A percentile compares a stretch with the other conserved stretches of the same genome.
Evolutionary conservation across 345 rosid species (phyloP).

Genomic region (Arabis hirsuta): DNA sequence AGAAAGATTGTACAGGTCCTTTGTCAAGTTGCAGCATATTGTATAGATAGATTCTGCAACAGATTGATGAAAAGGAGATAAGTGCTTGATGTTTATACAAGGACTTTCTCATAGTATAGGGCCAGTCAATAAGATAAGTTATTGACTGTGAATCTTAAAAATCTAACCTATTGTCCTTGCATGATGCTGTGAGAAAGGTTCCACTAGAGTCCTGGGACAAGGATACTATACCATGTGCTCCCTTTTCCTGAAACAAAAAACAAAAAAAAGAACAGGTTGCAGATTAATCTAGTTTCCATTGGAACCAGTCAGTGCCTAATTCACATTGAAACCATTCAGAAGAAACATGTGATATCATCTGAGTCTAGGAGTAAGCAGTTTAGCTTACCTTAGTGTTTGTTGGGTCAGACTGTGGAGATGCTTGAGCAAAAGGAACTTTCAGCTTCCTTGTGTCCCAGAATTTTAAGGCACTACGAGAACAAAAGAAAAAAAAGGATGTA

Average conservation of each 20-base stretch:
- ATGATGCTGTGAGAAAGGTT: constrained; percentile 76
- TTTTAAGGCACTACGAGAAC: constrained; percentile 63
- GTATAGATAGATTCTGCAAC: constrained; percentile 74
- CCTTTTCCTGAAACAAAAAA: constrained; percentile 57
- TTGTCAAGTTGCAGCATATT: constrained; percentile 76
- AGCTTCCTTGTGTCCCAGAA: constrained; percentile 91
- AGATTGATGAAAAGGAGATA: constrained; percentile 16
- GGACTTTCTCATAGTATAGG: neutral
- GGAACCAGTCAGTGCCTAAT: neutral
- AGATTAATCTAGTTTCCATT: neutral
- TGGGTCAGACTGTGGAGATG: constrained; percentile 61
- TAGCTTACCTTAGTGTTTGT: constrained; percentile 57
- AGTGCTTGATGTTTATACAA: constrained; percentile 23
- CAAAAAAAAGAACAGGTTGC: neutral
- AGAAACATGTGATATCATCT: constrained; percentile 1
- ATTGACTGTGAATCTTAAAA: neutral
- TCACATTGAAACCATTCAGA: constrained; percentile 10
- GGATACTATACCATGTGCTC: constrained; percentile 81
- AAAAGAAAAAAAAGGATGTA: constrained; percentile 12
- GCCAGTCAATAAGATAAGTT: neutral
- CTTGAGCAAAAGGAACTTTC: constrained; percentile 61
- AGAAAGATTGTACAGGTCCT: constrained; percentile 72
- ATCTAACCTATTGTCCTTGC: constrained; percentile 84
- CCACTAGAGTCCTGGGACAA: constrained; percentile 89
- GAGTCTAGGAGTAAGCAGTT: neutral